Conservation (phyloP, 2,329 filamentous ascomycete species). For the Curvularia lunata region DNA sequence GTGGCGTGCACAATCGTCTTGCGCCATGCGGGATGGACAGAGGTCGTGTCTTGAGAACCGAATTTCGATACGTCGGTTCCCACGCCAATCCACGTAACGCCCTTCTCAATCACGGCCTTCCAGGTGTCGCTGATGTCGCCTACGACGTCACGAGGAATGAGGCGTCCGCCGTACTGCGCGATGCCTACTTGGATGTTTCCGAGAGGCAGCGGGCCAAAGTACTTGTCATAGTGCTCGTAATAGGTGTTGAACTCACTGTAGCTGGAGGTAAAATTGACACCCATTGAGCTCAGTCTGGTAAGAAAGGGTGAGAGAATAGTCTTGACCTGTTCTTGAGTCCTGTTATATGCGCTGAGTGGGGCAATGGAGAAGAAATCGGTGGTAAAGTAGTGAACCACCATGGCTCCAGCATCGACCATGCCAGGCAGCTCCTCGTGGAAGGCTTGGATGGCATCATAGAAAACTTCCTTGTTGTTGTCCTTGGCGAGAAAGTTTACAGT, state of each 20-base stretch:
- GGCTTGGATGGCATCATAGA: conserved; percentile 28
- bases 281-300: conserved; percentile 17
- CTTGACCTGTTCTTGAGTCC: conserved; percentile 20
- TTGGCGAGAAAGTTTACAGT: conserved; percentile 20
- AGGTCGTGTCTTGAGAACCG: conserved; percentile 24
- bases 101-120: conserved; percentile 23
- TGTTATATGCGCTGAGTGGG: conserved; percentile 31
- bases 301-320: conserved; percentile 28
- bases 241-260: conserved; percentile 25
- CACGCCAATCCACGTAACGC: conserved; percentile 30
- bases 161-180: conserved; percentile 25
- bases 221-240: conserved; percentile 33
- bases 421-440: conserved; percentile 28
- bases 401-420: conserved; percentile 29
- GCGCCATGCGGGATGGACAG: conserved; percentile 34
- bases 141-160: conserved; percentile 26
- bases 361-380: conserved; percentile 25
- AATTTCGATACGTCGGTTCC: conserved; percentile 22
- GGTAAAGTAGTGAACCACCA: conserved; percentile 27
- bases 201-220: conserved; percentile 29
- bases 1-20: conserved; percentile 27
- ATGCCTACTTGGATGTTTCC: conserved; percentile 31
- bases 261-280: conserved; percentile 21
- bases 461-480: conserved; percentile 17
- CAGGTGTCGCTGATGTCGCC: conserved; percentile 22